Percentiles rank a stretch among this genome's conserved stretches.
phyloP scores from a whole-genome alignment of 768 basidiomycete genomes.

The Phylloporus scabripes region DNA sequence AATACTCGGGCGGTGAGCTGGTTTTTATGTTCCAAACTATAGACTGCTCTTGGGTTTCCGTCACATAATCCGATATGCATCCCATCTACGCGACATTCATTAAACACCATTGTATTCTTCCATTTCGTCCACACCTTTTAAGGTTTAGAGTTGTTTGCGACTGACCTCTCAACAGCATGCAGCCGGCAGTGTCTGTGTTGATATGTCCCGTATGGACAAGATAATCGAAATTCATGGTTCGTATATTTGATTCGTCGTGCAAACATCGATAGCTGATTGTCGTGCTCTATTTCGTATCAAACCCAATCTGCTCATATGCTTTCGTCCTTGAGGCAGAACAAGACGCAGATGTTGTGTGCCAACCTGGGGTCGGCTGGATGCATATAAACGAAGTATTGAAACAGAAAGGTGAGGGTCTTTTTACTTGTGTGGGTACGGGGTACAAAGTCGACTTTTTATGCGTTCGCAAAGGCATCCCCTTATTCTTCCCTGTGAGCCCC shows the following conservation, averaged over 20 bases:
- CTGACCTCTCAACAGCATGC: slow-evolving; percentile 14
- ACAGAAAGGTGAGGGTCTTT: slow-evolving; percentile 43
- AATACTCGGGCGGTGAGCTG: slow-evolving; percentile 56
- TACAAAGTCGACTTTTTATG: not conserved
- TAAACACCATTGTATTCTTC: not conserved
- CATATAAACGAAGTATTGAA: slow-evolving; percentile 64
- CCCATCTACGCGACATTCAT: not conserved
- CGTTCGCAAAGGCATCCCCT: slow-evolving; percentile 49
- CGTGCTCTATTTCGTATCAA: not conserved
- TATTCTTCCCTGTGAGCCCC: slow-evolving; percentile 73
- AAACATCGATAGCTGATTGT: not conserved
- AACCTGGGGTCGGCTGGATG: slow-evolving; percentile 68
- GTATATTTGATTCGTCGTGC: slow-evolving; percentile 7
- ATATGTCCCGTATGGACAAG: slow-evolving; percentile 73
- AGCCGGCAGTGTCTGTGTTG: slow-evolving; percentile 69
- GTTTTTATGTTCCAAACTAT: not conserved
- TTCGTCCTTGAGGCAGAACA: too few relatives aligned
- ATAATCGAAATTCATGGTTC: slow-evolving; percentile 70
- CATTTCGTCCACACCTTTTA: not conserved
- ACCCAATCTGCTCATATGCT: too few relatives aligned
- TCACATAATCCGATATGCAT: not conserved
- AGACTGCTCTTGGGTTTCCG: not conserved
- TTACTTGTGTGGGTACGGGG: not conserved
- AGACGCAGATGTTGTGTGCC: slow-evolving; percentile 70
- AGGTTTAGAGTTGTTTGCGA: not conserved